Conservation (phyloP, 192 early-diverging fungal species). For the Linnemannia exigua region DNA sequence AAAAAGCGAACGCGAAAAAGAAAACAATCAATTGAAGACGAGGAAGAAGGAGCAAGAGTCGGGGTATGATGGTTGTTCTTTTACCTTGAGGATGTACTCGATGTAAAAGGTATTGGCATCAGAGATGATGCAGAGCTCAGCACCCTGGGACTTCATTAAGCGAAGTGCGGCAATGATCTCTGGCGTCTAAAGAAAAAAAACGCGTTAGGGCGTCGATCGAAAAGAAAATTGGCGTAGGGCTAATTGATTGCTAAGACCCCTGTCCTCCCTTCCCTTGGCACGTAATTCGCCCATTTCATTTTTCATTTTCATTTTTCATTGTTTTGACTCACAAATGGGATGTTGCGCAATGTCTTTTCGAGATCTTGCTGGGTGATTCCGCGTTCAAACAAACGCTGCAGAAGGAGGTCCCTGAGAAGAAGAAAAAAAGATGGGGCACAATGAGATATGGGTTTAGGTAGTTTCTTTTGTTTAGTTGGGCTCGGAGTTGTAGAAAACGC, state of each 20-base stretch:
- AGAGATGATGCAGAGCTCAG: slow-evolving; percentile 69
- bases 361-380: slow-evolving; percentile 55
- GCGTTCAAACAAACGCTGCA: slow-evolving; percentile 53
- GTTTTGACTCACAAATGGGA: slow-evolving; percentile 59
- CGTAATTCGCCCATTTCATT: neutral
- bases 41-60: neutral
- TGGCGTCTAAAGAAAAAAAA: slow-evolving; percentile 37
- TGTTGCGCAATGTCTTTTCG: slow-evolving; percentile 34
- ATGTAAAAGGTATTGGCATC: slow-evolving; percentile 76
- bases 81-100: slow-evolving; percentile 70
- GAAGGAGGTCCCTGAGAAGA: slow-evolving; percentile 36
- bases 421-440: slow-evolving; percentile 15
- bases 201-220: neutral
- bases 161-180: slow-evolving; percentile 63
- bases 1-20: slow-evolving; percentile 2
- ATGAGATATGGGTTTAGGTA: neutral
- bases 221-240: neutral
- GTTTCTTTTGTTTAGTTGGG: neutral
- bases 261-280: too few species aligned
- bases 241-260: neutral
- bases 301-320: too few species aligned
- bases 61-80: too few species aligned
- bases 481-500: neutral
- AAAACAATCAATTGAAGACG: neutral
- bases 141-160: slow-evolving; percentile 58